A percentile compares a stretch with the other conserved stretches of the same genome.
These are phyloP conservation scores for Yamadazyma buinensis DNA, from an alignment of 1,139 yeast species.

Conservation along the genomic window DNA sequence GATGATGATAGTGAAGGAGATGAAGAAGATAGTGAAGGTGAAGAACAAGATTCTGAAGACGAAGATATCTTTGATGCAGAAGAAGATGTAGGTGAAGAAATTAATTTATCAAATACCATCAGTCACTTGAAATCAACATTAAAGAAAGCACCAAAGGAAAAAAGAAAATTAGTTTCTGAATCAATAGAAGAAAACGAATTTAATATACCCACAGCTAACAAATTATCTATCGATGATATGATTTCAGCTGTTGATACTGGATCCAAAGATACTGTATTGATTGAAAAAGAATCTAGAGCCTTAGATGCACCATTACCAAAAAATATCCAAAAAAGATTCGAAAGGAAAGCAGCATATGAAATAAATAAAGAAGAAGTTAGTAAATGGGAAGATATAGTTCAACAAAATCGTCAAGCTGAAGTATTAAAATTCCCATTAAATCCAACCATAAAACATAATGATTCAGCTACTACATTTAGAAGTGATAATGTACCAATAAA, in stretches of 20 bases:
- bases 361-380: conserved; percentile 81
- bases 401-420: conserved; percentile 78
- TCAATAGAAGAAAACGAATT: conserved; percentile 69
- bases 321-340: conserved; percentile 80
- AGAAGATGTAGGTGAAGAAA: conserved; percentile 19
- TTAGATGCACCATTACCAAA: conserved; percentile 81
- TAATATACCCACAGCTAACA: conserved; percentile 59
- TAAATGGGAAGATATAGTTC: conserved; percentile 85
- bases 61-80: conserved; percentile 20
- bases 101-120: conserved; percentile 35
- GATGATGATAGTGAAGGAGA: conserved; percentile 19
- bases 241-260: conserved; percentile 56
- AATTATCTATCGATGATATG: conserved; percentile 72
- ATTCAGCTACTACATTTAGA: conserved; percentile 53
- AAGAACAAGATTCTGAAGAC: conserved; percentile 15
- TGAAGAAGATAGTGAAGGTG: conserved; percentile 14
- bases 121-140: conserved; percentile 25
- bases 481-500: conserved; percentile 46
- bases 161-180: conserved; percentile 44
- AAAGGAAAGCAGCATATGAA: conserved; percentile 87
- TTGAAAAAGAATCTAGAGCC: conserved; percentile 47
- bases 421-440: conserved; percentile 71
- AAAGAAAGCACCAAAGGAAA: conserved; percentile 33
- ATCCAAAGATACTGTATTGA: conserved; percentile 47
- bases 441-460: conserved; percentile 45